Percentiles rank a stretch among this genome's conserved stretches.
Evolutionary conservation across 257 asterid species (phyloP).

Genomic region (Cordia subcordata): DNA sequence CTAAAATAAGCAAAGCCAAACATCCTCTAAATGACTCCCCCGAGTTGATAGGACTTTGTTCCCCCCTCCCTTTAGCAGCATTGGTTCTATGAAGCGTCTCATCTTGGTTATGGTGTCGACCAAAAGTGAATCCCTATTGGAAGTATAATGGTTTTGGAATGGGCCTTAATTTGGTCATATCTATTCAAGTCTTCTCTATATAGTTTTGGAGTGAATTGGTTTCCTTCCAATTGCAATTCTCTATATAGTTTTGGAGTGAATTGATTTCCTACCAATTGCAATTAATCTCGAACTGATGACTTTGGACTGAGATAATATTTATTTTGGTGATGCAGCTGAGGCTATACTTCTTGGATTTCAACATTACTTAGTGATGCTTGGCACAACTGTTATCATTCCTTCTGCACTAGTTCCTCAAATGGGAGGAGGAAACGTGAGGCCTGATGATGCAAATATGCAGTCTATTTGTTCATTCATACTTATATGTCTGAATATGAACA

Average conservation of each 20-base stretch:
- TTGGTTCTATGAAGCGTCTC: no score
- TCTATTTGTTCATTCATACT: not conserved
- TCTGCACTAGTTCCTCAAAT: constrained; percentile 85
- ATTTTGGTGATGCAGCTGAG: constrained; percentile 57
- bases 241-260: not conserved
- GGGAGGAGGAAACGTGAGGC: constrained; percentile 91
- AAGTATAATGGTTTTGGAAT: no score
- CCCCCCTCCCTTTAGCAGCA: not conserved
- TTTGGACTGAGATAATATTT: not conserved
- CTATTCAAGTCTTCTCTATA: no score
- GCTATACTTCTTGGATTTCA: constrained; percentile 91
- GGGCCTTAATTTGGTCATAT: no score
- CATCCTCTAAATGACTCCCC: no score
- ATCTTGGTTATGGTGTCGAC: no score
- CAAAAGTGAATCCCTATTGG: no score
- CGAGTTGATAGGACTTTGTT: not conserved
- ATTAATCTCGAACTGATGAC: not conserved
- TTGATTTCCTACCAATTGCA: constrained; percentile 1
- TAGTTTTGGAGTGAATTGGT: not conserved
- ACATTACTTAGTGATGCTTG: constrained; percentile 82
- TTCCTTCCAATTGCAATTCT: constrained; percentile 1
- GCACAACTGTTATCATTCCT: constrained; percentile 74
- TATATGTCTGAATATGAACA: not conserved
- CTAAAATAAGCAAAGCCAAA: no score
- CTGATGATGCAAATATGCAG: not conserved